A percentile compares a stretch with the other conserved stretches of the same genome.
Conservation (phyloP, 371 early-diverging fungal species). For the Nematocida sp. region DNA sequence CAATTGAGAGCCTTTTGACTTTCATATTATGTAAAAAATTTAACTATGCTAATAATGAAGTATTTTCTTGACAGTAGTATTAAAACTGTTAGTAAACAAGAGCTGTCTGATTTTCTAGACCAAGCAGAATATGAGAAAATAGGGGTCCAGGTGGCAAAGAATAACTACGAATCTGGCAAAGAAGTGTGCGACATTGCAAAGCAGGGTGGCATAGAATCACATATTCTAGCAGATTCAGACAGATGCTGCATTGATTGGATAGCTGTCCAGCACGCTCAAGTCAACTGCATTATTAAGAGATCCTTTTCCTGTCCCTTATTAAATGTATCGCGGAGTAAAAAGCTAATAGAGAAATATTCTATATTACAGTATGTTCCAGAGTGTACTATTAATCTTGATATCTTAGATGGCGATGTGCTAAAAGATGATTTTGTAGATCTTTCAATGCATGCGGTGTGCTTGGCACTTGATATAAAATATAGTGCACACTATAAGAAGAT, state of each 20-base stretch:
- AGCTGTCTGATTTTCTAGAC: not conserved
- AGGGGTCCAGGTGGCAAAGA: slow-evolving; percentile 48
- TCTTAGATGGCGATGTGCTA: not conserved
- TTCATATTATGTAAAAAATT: slow-evolving; percentile 38
- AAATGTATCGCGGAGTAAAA: slow-evolving; percentile 17
- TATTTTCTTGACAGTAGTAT: slow-evolving; percentile 26
- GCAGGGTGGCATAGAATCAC: not conserved
- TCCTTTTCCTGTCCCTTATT: slow-evolving; percentile 54
- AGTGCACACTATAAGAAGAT: not conserved
- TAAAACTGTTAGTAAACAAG: not conserved
- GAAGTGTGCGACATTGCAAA: not conserved
- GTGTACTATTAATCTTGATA: not conserved
- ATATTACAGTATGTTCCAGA: slow-evolving; percentile 8
- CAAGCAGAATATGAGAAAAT: not conserved
- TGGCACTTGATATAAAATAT: slow-evolving; percentile 33
- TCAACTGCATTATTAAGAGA: slow-evolving; percentile 19
- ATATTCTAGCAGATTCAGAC: slow-evolving; percentile 54
- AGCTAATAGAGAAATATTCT: not conserved
- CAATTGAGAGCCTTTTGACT: slow-evolving; percentile 30
- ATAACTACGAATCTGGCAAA: slow-evolving; percentile 11
- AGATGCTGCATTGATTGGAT: slow-evolving; percentile 58
- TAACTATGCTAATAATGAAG: slow-evolving; percentile 8
- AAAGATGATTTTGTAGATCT: not conserved
- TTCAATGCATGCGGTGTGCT: not conserved
- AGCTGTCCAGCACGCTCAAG: slow-evolving; percentile 25